Evolutionary conservation across 768 basidiomycete species (phyloP).

Genomic region (Suillus sp.): DNA sequence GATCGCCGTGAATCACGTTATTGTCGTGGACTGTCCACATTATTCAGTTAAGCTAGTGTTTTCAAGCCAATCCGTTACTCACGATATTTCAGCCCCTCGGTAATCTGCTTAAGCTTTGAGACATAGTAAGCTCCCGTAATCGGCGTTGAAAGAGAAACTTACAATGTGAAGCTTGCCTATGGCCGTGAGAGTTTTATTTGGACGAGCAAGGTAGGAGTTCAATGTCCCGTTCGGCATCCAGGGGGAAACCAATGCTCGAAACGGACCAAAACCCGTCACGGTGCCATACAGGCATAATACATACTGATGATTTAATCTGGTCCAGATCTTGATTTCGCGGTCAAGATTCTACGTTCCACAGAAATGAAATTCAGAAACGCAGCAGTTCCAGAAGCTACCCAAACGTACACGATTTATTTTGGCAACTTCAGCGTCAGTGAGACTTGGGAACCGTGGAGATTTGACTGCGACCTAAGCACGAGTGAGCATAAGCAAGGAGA

Average conservation of each 20-base stretch:
- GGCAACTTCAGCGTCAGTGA: not conserved
- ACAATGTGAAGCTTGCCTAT: constrained; percentile 21
- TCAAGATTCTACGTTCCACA: constrained; percentile 20
- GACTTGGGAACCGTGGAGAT: not conserved
- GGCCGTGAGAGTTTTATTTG: constrained; percentile 6
- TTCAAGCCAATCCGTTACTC: not conserved
- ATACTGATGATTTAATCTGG: constrained; percentile 20
- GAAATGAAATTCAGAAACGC: not conserved
- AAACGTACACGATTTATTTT: not conserved
- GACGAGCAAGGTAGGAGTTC: constrained; percentile 29
- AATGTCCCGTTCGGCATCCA: constrained; percentile 42
- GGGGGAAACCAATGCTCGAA: constrained; percentile 37
- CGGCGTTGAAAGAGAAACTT: not conserved
- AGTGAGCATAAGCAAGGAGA: not conserved
- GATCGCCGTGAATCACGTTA: constrained; percentile 11
- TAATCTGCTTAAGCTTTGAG: constrained; percentile 26
- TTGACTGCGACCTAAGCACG: constrained; percentile 14
- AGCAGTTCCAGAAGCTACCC: not conserved
- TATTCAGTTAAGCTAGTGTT: not conserved
- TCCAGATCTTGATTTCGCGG: constrained; percentile 30
- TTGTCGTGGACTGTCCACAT: constrained; percentile 9
- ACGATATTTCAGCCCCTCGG: constrained; percentile 27
- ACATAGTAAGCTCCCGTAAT: not conserved
- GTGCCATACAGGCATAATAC: constrained; percentile 23
- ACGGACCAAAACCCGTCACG: constrained; percentile 23